These are phyloP conservation scores for Yamadazyma insecticola DNA, from an alignment of 805 yeast genomes.

Conservation along the genomic window DNA sequence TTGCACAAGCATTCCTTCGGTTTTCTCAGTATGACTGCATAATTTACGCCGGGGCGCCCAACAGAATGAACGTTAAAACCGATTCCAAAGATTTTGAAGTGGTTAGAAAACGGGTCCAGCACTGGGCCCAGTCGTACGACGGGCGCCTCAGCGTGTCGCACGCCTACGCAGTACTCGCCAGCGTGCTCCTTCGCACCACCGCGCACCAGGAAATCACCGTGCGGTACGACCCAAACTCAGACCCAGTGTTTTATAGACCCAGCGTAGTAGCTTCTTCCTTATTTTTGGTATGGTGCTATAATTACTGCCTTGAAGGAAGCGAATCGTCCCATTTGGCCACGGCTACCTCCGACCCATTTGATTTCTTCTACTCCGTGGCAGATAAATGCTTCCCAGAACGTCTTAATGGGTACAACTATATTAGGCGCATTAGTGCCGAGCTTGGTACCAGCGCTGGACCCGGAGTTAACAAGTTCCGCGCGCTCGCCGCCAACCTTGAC, in stretches of 20 bases:
- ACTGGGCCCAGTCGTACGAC: conserved; percentile 43
- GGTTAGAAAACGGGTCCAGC: conserved; percentile 45
- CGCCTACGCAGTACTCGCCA: conserved; percentile 53
- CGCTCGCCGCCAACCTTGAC: conserved; percentile 35
- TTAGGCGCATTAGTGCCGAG: conserved; percentile 40
- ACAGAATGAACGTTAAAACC: conserved; percentile 39
- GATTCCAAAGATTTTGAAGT: conserved; percentile 35
- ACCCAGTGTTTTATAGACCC: conserved; percentile 35
- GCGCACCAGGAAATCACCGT: conserved; percentile 9
- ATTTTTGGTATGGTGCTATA: conserved; percentile 48
- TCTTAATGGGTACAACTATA: conserved; percentile 42
- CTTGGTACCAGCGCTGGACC: conserved; percentile 2
- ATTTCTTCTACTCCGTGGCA: conserved; percentile 2
- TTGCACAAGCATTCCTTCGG: conserved; percentile 18
- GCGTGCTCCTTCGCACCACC: no score
- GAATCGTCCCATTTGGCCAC: conserved; percentile 29
- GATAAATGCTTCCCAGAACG: conserved; percentile 9
- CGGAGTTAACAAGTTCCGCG: conserved; percentile 5
- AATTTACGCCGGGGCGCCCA: conserved; percentile 21
- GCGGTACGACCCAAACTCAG: conserved; percentile 45
- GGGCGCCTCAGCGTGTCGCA: conserved; percentile 56
- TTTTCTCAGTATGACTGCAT: conserved; percentile 20
- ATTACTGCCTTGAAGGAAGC: conserved; percentile 42
- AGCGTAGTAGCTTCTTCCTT: conserved; percentile 37
- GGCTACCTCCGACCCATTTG: no score